A percentile compares a stretch with the other conserved stretches of the same genome.
These are phyloP conservation scores for Chloroidium sp. DNA, from an alignment of 163 green algal genomes.

Conservation along the genomic window DNA sequence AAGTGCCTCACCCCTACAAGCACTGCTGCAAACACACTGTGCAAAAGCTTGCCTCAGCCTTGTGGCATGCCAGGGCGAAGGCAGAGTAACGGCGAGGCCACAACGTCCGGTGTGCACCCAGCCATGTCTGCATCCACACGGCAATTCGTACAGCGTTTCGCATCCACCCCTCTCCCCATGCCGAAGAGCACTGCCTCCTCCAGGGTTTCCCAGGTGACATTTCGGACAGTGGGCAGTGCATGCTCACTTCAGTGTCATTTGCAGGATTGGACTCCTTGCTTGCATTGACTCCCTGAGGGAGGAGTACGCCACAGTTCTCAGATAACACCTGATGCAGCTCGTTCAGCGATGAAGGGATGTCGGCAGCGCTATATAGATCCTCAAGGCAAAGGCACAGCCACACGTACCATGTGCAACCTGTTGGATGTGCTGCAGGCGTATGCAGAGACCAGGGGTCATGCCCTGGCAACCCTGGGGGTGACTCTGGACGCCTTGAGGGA, in stretches of 20 bases:
- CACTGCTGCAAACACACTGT: no score
- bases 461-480: neutral
- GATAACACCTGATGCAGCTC: no score
- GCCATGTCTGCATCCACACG: neutral
- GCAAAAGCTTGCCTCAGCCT: neutral
- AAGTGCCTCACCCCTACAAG: neutral
- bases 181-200: neutral
- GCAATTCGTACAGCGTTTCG: neutral
- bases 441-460: neutral
- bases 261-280: neutral
- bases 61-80: neutral
- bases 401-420: neutral
- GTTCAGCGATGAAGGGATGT: no score
- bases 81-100: neutral
- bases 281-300: neutral
- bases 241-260: neutral
- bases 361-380: neutral
- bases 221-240: neutral
- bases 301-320: no score
- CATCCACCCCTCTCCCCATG: neutral
- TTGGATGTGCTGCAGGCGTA: neutral
- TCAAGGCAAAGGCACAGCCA: neutral
- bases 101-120: no score
- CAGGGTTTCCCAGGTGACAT: no score
- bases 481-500: neutral